Evolutionary conservation across 148 eudicot species (phyloP).

Genomic region (Persicaria tinctoria): DNA sequence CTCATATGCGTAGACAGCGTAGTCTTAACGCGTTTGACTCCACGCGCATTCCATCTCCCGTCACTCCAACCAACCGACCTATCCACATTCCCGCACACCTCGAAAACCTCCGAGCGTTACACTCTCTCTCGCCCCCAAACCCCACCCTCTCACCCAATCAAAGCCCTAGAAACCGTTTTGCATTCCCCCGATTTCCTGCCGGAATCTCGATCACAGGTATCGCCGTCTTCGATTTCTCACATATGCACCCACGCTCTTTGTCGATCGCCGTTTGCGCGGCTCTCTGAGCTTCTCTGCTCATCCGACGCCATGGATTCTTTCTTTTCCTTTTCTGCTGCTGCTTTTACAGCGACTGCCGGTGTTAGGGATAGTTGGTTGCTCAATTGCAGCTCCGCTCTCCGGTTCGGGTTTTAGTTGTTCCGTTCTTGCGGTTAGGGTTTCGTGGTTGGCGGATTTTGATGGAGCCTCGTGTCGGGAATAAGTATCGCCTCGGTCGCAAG

Average conservation of each 20-base stretch:
- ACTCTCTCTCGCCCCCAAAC: too few species aligned
- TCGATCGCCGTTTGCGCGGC: neutral
- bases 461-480: constrained; percentile 72
- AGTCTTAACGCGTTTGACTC: too few species aligned
- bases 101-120: too few species aligned
- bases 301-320: neutral
- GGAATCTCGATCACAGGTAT: too few species aligned
- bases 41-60: too few species aligned
- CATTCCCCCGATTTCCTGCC: too few species aligned
- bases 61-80: too few species aligned
- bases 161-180: too few species aligned
- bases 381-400: constrained; percentile 1
- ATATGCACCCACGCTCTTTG: neutral
- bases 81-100: too few species aligned
- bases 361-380: constrained; percentile 1
- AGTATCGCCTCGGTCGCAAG: constrained; percentile 65
- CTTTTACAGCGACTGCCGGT: neutral
- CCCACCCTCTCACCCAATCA: too few species aligned
- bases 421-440: constrained; percentile 17
- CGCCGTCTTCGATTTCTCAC: too few species aligned
- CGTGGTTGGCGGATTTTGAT: constrained; percentile 20
- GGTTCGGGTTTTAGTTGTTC: neutral
- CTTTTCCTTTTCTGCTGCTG: neutral
- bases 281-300: neutral
- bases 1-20: too few species aligned